Base-by-base conservation (phyloP, 2,329 filamentous ascomycete genomes). In the Alternaria conjuncta region DNA sequence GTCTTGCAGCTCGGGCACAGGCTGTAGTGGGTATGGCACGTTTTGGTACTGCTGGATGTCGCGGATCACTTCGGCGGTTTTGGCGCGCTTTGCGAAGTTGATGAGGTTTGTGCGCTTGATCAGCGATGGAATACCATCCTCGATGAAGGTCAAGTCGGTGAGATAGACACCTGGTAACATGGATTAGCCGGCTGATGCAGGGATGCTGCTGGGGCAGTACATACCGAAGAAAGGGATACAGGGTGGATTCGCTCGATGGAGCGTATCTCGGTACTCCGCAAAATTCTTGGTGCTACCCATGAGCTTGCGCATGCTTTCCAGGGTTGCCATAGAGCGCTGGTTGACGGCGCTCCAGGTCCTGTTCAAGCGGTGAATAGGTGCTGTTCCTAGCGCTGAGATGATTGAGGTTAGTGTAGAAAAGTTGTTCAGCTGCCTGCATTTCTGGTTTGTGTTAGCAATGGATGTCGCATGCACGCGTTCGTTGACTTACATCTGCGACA, bases 221-320 rank as follows among this genome's bases (percentile, higher is more conserved):
- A 67, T 88, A 94, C 95, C 96, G 76, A 99, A 97, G 82, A 99
- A 99, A 6, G 96, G 96, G 78, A 98, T 98, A 79, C 96, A 99
- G 12, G 96, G 96, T 18, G 96, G 96, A 73, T 97, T 97, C 25
- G 95, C 94, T 59, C 91, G 90, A 83, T 97, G 95, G 59, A 99
- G 84, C 26, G 93, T 90, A 78, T 98, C 96, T 78, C 96, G 89
- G 80, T 99, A 99, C 81, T 97, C 94, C 73, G 92, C 92, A 84
- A 98, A 99, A 81, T 99, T 99, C 84, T 97, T 97, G 49, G 94
- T 97, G 81, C 94, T 97, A 21, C 92, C 93, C 94, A 99, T 99
- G 60, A 98, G 86, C 70, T 90, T 91, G 59, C 95, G 91, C 94
- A 99, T 97, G 54, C 88, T 90, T 80, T 99, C 96, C 41, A 99